A percentile compares a stretch with the other conserved stretches of the same genome.
These are phyloP conservation scores for Stereum hirsutum DNA, from an alignment of 1,284 basidiomycete species.

Conservation along the genomic window DNA sequence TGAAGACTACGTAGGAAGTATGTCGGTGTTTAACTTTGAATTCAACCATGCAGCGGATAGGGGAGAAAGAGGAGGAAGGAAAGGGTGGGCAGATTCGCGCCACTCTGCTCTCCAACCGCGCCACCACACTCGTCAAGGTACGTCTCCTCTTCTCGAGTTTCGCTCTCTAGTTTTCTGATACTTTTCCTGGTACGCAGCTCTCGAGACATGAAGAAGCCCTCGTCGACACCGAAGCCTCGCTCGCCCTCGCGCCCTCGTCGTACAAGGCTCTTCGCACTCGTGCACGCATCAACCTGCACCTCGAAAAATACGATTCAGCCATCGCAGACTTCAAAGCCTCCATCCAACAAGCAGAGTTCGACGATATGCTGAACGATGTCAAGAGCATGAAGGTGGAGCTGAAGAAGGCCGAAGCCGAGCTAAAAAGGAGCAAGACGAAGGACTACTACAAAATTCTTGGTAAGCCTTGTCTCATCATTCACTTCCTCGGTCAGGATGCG, in stretches of 20 bases:
- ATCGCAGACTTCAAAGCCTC: constrained; percentile 75
- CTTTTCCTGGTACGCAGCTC: constrained; percentile 31
- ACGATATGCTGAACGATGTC: constrained; percentile 54
- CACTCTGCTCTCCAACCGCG: constrained; percentile 76
- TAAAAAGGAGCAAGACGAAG: constrained; percentile 80
- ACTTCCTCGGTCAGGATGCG: background rate
- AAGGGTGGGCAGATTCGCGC: constrained; percentile 72
- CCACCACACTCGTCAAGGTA: constrained; percentile 74
- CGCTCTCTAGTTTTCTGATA: constrained; percentile 3
- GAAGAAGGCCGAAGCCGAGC: constrained; percentile 65
- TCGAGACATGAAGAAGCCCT: constrained; percentile 61
- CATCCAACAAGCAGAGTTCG: constrained; percentile 56
- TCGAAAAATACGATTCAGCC: constrained; percentile 68
- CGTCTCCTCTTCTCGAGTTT: constrained; percentile 2
- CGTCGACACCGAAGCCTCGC: constrained; percentile 59
- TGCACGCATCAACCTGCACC: constrained; percentile 67
- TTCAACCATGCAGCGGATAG: constrained; percentile 38
- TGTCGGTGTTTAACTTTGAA: background rate
- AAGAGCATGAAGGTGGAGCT: constrained; percentile 57
- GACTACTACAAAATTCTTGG: constrained; percentile 77
- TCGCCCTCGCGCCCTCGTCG: constrained; percentile 53
- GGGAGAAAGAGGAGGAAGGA: constrained; percentile 54
- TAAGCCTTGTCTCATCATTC: constrained; percentile 8
- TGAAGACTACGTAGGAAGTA: background rate
- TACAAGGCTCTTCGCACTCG: constrained; percentile 85